phyloP scores from a whole-genome alignment of 2,329 filamentous ascomycete species.

The Fusarium devonianum region DNA sequence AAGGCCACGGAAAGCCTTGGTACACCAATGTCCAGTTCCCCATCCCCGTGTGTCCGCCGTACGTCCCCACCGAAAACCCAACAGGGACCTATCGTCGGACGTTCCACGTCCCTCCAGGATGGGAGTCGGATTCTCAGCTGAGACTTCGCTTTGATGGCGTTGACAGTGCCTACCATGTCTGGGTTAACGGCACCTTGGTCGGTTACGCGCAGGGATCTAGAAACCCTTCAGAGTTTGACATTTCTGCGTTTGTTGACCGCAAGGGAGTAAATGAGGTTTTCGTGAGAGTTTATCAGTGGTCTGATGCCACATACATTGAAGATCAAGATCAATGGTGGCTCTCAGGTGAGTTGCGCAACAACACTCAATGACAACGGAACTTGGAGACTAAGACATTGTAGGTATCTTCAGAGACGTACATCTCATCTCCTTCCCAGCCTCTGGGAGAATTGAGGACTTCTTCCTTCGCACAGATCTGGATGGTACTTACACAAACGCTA shows the following conservation, averaged over 20 bases:
- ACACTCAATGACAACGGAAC: conserved; percentile 54
- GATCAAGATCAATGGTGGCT: conserved; percentile 76
- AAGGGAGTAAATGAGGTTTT: conserved; percentile 60
- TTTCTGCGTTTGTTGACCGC: conserved; percentile 57
- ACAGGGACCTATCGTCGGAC: conserved; percentile 67
- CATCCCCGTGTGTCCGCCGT: conserved; percentile 70
- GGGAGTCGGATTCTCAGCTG: conserved; percentile 59
- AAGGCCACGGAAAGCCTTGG: conserved; percentile 71
- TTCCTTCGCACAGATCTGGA: conserved; percentile 66
- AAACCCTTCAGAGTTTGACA: conserved; percentile 74
- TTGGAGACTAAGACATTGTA: conserved; percentile 44
- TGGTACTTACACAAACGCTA: conserved; percentile 57
- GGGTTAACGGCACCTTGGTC: conserved; percentile 68
- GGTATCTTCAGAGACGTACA: conserved; percentile 72
- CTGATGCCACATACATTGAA: conserved; percentile 73
- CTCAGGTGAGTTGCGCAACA: conserved; percentile 63
- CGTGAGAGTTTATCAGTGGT: conserved; percentile 75
- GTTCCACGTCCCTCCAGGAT: conserved; percentile 61
- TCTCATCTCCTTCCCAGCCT: conserved; percentile 62
- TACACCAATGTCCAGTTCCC: conserved; percentile 75
- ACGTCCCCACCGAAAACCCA: conserved; percentile 68
- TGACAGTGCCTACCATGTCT: conserved; percentile 74
- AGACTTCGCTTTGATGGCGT: conserved; percentile 75
- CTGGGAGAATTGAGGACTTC: conserved; percentile 64
- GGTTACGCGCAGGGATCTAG: conserved; percentile 74